Percentiles rank a stretch among this genome's conserved stretches.
phyloP scores from a whole-genome alignment of 2,329 filamentous ascomycete species.

The Didymella arachidicola region DNA sequence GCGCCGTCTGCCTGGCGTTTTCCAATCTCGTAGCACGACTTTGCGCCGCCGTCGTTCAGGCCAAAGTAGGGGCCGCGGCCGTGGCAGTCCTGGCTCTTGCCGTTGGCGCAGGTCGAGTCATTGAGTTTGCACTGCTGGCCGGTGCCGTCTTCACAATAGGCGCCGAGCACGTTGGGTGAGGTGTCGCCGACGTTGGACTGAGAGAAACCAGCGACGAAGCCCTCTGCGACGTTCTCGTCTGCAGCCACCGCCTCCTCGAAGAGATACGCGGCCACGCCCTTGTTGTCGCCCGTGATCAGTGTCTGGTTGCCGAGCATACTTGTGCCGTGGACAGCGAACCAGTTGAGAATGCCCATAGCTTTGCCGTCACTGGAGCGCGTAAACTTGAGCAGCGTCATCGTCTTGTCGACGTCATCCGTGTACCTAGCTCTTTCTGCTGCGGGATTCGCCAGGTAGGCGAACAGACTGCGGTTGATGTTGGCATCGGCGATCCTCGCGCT shows the following conservation, averaged over 20 bases:
- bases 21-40: slow-evolving; percentile 79
- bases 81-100: slow-evolving; percentile 74
- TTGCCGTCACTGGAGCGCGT: slow-evolving; percentile 76
- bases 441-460: slow-evolving; percentile 87
- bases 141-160: slow-evolving; percentile 87
- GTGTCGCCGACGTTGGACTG: slow-evolving; percentile 93
- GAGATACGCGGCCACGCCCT: slow-evolving; percentile 86
- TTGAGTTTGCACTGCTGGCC: slow-evolving; percentile 72
- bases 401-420: slow-evolving; percentile 72
- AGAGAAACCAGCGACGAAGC: slow-evolving; percentile 89
- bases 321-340: slow-evolving; percentile 92
- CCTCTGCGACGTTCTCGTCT: slow-evolving; percentile 60
- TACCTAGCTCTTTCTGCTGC: slow-evolving; percentile 76
- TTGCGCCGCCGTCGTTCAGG: slow-evolving; percentile 68
- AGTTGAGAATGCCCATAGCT: slow-evolving; percentile 82
- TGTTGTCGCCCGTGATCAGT: slow-evolving; percentile 91
- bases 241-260: slow-evolving; percentile 73
- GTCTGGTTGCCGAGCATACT: slow-evolving; percentile 93
- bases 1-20: slow-evolving; percentile 73
- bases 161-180: slow-evolving; percentile 84
- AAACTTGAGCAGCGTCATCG: slow-evolving; percentile 81
- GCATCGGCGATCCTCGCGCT: slow-evolving; percentile 74
- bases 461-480: slow-evolving; percentile 89
- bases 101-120: slow-evolving; percentile 80
- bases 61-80: slow-evolving; percentile 75